Percentiles rank a stretch among this genome's conserved stretches.
These are phyloP conservation scores for Chaetothyriales sp. DNA, from an alignment of 2,329 filamentous ascomycete genomes.

Conservation along the genomic window DNA sequence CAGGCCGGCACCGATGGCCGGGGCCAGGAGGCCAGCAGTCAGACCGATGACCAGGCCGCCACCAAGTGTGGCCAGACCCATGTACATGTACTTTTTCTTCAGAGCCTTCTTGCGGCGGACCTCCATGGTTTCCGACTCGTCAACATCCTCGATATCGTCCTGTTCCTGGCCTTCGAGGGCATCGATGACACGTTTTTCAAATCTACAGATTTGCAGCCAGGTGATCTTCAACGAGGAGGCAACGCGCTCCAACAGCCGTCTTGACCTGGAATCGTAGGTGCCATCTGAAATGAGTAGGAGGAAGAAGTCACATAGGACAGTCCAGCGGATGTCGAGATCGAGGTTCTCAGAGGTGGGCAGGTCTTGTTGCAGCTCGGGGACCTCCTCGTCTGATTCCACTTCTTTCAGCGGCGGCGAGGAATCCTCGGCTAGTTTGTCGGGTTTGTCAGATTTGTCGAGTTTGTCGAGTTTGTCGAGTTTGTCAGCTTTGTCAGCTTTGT, in stretches of 20 bases:
- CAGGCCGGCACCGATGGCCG: conserved; percentile 83
- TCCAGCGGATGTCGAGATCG: conserved; percentile 94
- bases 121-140: conserved; percentile 89
- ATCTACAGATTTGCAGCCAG: conserved; percentile 88
- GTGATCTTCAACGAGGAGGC: conserved; percentile 65
- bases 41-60: conserved; percentile 90
- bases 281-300: conserved; percentile 93
- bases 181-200: conserved; percentile 94
- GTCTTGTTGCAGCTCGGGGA: conserved; percentile 68
- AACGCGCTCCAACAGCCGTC: conserved; percentile 68
- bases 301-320: conserved; percentile 88
- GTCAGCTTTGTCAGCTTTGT: neutral
- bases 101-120: conserved; percentile 63
- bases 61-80: conserved; percentile 92
- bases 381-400: conserved; percentile 51
- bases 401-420: conserved; percentile 25
- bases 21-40: conserved; percentile 79
- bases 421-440: conserved; percentile 12
- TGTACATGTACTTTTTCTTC: conserved; percentile 76
- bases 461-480: neutral
- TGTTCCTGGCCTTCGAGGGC: conserved; percentile 95
- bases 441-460: neutral
- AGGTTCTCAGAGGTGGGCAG: conserved; percentile 68
- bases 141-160: conserved; percentile 91
- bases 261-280: conserved; percentile 76